Conservation (phyloP, 108 stramenopile genomes). For the Mayamaea pseudoterrestris region DNA sequence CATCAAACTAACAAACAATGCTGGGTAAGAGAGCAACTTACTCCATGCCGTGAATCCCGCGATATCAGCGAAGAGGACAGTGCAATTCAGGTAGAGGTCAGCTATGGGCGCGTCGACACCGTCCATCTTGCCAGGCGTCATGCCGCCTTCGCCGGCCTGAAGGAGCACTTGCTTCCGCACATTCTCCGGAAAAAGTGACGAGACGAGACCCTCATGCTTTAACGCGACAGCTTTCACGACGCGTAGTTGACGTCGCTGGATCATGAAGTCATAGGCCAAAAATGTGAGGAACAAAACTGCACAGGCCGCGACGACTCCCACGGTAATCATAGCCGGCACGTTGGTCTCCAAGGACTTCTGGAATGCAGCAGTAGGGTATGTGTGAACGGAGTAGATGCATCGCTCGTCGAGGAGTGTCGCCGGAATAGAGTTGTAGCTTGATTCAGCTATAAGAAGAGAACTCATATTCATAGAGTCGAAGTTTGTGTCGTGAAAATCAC, state of each 20-base stretch:
- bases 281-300: slow-evolving; percentile 18
- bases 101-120: slow-evolving; percentile 3
- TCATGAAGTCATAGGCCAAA: slow-evolving; percentile 27
- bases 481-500: slow-evolving; percentile 1
- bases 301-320: slow-evolving; percentile 1
- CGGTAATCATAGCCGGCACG: slow-evolving; percentile 7
- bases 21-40: too few species aligned
- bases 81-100: slow-evolving; percentile 3
- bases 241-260: slow-evolving; percentile 25
- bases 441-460: slow-evolving; percentile 1
- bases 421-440: not conserved
- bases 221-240: slow-evolving; percentile 14
- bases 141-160: slow-evolving; percentile 2
- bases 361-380: slow-evolving; percentile 9
- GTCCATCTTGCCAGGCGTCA: too few species aligned
- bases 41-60: slow-evolving; percentile 7
- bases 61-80: slow-evolving; percentile 5
- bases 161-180: slow-evolving; percentile 23
- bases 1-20: too few species aligned
- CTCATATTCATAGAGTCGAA: not conserved
- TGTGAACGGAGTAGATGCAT: slow-evolving; percentile 12
- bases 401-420: too few species aligned
- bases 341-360: slow-evolving; percentile 1
- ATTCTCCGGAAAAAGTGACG: slow-evolving; percentile 24
- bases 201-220: slow-evolving; percentile 21